Base-by-base conservation (phyloP, 345 rosid genomes). In the Nasturtium officinale region DNA sequence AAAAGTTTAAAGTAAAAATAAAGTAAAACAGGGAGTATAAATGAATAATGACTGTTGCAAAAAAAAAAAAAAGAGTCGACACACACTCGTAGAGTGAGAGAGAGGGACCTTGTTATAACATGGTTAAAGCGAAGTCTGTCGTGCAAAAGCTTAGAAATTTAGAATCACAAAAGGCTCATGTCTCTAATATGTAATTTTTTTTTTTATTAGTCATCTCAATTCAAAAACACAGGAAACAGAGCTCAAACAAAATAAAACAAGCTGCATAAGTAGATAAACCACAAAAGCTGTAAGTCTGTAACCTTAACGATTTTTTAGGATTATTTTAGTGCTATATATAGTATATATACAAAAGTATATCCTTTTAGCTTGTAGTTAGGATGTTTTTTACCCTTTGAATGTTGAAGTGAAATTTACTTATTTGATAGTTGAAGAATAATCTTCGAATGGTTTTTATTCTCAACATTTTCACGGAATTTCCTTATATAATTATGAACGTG, bases 91-190 rank as follows among this genome's bases (percentile, higher is more conserved):
- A 58, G 25, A 45, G 20, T 45, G 4, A 2, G 21, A 47, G 25
- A 47, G 35, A 57, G 17, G 23, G 47, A n/a, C 55, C 16, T 69
- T 13, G 23, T 13, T 56, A 56, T 56, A 69, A 69, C 45, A 69
- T 69, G 73, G 73, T 5, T 56, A 56, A 56, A 56, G 45, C 38
- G 11, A 23, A n/a, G 4, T 21, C 21, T 71, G 60, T 71, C 67
- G 75, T 16, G 60, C 18, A 60, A 59, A 70, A 48, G 75, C 38
- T 48, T 33, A 23, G 7, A 32, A 32, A 7, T 1, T 32, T 32
- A 7, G 40, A 47, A 50, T 48, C 18, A 2, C 25, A 60, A 71
- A 60, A 48, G 21, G 45, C 5, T 59, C 48, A 23, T 55, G 45
- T 56, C 43, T 56, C 32, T 18, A 61, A 13, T 13, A 3, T 38